Percentiles rank a stretch among this genome's conserved stretches.
Conservation (phyloP, 164 flowering plant species). For the Vitis rupestris region DNA sequence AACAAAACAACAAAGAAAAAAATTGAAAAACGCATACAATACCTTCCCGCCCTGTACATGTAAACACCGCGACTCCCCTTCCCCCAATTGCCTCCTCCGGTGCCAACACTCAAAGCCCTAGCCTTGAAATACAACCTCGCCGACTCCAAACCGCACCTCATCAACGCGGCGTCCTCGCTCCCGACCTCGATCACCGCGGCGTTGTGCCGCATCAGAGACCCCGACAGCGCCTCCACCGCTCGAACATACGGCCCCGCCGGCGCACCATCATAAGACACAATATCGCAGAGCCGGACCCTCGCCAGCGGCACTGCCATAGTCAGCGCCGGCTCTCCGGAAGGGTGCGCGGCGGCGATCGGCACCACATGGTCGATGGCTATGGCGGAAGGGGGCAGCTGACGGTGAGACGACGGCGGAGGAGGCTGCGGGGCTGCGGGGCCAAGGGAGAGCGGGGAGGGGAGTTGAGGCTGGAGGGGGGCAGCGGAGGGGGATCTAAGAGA, state of each 20-base stretch:
- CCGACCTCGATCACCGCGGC: constrained; percentile 83
- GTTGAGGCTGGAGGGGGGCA: constrained; percentile 8
- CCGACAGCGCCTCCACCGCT: constrained; percentile 78
- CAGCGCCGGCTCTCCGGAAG: constrained; percentile 18
- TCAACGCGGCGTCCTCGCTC: constrained; percentile 57
- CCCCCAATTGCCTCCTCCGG: constrained; percentile 32
- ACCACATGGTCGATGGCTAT: constrained; percentile 24
- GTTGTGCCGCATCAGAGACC: constrained; percentile 72
- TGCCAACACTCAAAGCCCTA: constrained; percentile 30
- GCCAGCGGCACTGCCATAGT: constrained; percentile 23
- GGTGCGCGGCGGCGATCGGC: constrained; percentile 33
- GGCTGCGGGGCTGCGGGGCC: neutral
- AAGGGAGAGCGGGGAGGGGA: constrained; percentile 19
- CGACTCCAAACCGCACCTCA: constrained; percentile 81
- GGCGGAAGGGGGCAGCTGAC: constrained; percentile 1
- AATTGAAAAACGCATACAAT: neutral
- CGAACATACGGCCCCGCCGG: constrained; percentile 43
- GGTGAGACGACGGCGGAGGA: neutral
- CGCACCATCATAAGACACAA: constrained; percentile 77
- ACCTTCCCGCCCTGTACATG: constrained; percentile 91
- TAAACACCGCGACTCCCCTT: constrained; percentile 64
- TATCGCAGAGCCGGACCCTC: constrained; percentile 66
- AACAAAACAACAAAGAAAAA: neutral
- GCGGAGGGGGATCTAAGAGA: constrained; percentile 21
- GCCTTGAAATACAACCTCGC: constrained; percentile 59